Conservation (phyloP, 192 early-diverging fungal genomes). For the Entomortierella parvispora region DNA sequence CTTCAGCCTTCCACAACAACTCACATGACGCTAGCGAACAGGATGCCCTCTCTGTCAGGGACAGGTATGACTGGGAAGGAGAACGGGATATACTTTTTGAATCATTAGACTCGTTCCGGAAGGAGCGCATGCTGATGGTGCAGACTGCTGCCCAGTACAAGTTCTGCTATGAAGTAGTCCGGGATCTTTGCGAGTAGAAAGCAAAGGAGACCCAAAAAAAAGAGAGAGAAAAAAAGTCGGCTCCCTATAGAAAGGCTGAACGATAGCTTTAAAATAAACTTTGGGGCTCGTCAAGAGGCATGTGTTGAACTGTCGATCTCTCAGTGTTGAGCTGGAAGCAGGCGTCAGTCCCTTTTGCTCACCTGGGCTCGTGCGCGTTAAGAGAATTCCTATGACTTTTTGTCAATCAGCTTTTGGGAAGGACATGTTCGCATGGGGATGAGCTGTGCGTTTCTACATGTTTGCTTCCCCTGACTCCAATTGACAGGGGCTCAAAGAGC, state of each 20-base stretch:
- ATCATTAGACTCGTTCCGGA: constrained; percentile 69
- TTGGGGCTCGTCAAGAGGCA: no score
- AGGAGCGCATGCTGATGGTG: constrained; percentile 84
- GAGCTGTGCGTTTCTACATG: neutral
- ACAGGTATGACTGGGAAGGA: constrained; percentile 22
- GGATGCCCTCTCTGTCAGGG: constrained; percentile 8
- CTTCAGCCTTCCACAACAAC: constrained; percentile 1
- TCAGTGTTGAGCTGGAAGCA: no score
- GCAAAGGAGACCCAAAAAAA: no score
- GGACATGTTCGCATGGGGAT: neutral
- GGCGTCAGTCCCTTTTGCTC: no score
- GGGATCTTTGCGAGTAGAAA: constrained; percentile 40
- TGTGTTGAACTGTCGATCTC: no score
- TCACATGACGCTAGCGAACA: neutral
- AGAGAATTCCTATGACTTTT: no score
- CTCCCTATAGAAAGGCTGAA: neutral
- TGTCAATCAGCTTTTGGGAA: neutral
- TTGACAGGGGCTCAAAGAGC: neutral
- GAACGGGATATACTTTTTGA: constrained; percentile 72
- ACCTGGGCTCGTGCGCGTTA: no score
- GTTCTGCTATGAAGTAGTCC: constrained; percentile 78
- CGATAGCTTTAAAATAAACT: no score
- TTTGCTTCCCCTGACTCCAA: neutral
- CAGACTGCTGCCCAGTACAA: constrained; percentile 80
- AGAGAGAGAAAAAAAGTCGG: neutral